Conservation (phyloP, 2,329 filamentous ascomycete species). For the Endocalyx cinctus region DNA sequence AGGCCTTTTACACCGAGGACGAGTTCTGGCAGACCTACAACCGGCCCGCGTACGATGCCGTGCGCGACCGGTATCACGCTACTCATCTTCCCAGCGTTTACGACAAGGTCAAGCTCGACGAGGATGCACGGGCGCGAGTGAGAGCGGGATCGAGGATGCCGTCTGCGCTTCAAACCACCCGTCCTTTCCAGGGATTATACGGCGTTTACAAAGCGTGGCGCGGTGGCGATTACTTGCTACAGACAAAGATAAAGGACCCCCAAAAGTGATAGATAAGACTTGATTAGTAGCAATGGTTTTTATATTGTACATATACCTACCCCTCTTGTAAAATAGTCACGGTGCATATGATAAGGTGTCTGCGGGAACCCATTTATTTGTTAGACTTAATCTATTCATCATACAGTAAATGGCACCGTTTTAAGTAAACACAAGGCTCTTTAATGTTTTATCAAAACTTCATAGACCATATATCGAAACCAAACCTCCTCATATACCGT, state of each 20-base stretch:
- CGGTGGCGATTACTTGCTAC: constrained; percentile 43
- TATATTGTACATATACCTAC: too few relatives aligned
- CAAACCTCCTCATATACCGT: too few relatives aligned
- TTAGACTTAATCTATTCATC: too few relatives aligned
- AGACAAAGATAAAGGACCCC: constrained; percentile 18
- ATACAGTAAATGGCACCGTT: too few relatives aligned
- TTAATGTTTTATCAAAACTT: too few relatives aligned
- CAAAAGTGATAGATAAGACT: too few relatives aligned
- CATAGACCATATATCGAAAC: too few relatives aligned
- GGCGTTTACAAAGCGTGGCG: constrained; percentile 41
- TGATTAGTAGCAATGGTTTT: too few relatives aligned
- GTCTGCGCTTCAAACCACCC: constrained; percentile 26
- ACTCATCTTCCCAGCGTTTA: constrained; percentile 58
- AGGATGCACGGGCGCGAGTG: constrained; percentile 28
- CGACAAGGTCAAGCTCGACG: constrained; percentile 59
- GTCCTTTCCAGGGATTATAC: constrained; percentile 42
- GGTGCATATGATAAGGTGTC: too few relatives aligned
- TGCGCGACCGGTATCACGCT: constrained; percentile 56
- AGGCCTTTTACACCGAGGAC: constrained; percentile 61
- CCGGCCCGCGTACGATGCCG: constrained; percentile 50
- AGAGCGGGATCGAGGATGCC: constrained; percentile 29
- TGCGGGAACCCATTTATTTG: too few relatives aligned
- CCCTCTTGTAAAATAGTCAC: too few relatives aligned
- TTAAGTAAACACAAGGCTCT: too few relatives aligned
- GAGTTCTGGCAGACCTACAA: constrained; percentile 68